Evolutionary conservation across 768 basidiomycete genomes (phyloP).

Genomic region (Chalciporus piperatus): DNA sequence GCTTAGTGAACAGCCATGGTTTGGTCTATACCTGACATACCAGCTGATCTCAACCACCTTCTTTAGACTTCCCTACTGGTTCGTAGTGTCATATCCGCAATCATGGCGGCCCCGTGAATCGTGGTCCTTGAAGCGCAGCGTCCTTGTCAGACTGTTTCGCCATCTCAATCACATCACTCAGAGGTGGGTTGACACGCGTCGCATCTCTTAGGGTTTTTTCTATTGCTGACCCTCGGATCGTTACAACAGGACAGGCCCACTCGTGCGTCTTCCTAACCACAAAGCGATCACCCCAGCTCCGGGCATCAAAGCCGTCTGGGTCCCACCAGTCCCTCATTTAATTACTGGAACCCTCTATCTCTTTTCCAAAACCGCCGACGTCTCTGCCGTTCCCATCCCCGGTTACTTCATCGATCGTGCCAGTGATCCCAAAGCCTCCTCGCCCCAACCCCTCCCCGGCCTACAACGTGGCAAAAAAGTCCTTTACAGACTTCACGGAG

Average conservation of each 20-base stretch:
- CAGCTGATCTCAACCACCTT: conserved; percentile 16
- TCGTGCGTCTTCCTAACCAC: conserved; percentile 21
- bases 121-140: conserved; percentile 24
- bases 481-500: conserved; percentile 34
- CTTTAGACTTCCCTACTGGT: too few relatives aligned
- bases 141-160: conserved; percentile 19
- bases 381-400: conserved; percentile 28
- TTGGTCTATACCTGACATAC: conserved; percentile 22
- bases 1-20: conserved; percentile 5
- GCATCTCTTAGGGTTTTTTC: too few relatives aligned
- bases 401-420: conserved; percentile 37
- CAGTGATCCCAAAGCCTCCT: conserved; percentile 12
- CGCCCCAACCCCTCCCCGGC: background rate
- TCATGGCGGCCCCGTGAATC: conserved; percentile 24
- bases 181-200: conserved; percentile 12
- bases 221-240: background rate
- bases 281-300: conserved; percentile 17
- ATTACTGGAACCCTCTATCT: conserved; percentile 29
- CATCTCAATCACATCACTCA: conserved; percentile 16
- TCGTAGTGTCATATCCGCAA: conserved; percentile 6
- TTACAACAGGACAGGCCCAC: conserved; percentile 16
- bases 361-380: conserved; percentile 27
- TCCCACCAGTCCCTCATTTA: conserved; percentile 32
- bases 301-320: conserved; percentile 33
- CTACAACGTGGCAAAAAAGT: conserved; percentile 33